These are phyloP conservation scores for Meyerozyma sp. DNA, from an alignment of 1,139 yeast genomes.

Conservation along the genomic window DNA sequence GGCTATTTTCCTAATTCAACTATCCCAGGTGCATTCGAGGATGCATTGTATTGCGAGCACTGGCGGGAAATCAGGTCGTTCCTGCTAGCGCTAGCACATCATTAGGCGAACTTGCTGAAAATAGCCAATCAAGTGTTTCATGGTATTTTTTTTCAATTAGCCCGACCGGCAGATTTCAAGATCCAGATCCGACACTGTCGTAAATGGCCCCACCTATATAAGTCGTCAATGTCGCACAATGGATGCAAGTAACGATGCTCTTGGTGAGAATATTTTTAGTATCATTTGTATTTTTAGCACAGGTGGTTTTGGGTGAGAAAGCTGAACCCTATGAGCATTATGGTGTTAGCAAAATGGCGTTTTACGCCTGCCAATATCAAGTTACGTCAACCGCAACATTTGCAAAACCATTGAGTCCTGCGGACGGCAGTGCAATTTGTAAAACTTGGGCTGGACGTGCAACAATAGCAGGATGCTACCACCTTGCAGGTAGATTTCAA, in stretches of 20 bases:
- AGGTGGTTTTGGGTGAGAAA: neutral
- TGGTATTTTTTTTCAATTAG: neutral
- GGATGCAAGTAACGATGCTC: neutral
- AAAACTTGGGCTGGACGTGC: slow-evolving; percentile 10
- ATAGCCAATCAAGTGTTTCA: neutral
- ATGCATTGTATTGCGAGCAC: neutral
- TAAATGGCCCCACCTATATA: neutral
- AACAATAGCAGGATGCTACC: slow-evolving; percentile 14
- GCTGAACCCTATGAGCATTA: slow-evolving; percentile 8
- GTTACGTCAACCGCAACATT: slow-evolving; percentile 10
- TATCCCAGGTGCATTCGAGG: neutral
- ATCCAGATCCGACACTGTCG: neutral
- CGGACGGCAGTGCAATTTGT: slow-evolving; percentile 9
- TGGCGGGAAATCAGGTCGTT: neutral
- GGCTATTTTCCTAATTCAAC: neutral
- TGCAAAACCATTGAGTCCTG: slow-evolving; percentile 7
- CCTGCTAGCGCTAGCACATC: neutral
- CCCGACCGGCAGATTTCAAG: neutral
- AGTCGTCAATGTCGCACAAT: neutral
- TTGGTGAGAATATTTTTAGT: neutral
- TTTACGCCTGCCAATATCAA: slow-evolving; percentile 16
- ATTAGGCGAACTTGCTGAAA: neutral
- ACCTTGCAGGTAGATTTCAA: neutral
- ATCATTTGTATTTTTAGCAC: neutral
- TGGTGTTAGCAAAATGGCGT: slow-evolving; percentile 3